Base-by-base conservation (phyloP, 208 protist species). In the Leishmania aethiopica region DNA sequence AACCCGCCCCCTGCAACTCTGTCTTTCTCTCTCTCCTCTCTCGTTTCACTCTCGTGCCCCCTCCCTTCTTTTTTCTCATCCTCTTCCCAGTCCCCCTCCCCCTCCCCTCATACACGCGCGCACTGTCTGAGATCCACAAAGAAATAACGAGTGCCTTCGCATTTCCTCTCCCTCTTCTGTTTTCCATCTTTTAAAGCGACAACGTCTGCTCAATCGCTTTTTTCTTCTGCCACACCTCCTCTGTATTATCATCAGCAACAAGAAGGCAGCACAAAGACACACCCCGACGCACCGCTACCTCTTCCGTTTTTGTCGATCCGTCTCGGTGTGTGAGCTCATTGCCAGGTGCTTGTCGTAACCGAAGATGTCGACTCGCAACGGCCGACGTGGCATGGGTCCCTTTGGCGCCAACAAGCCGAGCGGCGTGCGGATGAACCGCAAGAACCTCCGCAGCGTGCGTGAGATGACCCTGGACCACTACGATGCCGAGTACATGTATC, bases 401-500 rank as follows among this genome's bases (percentile, higher is more conserved):
- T 89, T 94, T 45, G 70, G 85, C n/a, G 86, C 88, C 74, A 87
- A 79, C 73, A 96, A 93, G 88, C 93, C 93, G 5, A 81, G 75
- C 40, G 96, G 96, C 57, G 86, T 98, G 53, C 72, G 78, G 72
- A 77, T 97, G 85, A 98, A 97, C 89, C 90, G 85, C 73, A 97
- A 97, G 84, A 89, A 94, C 60, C 89, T 98, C 45, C 89, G 90
- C 74, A 97, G 87, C 78, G 91, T 96, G 8, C 90, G 88, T 62
- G 92, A 96, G 71, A 80, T 97, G 70, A 90, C 90, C 32, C 71
- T 92, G 70, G 89, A 94, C 77, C 88, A 97, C 88, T 91, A 90
- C 80, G 86, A 94, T 70, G 90, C 93, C 3, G 96, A 98, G 85
- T 98, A 91, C 84, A 76, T 98, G 83, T 98, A 98, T 87, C 93